Base-by-base conservation (phyloP, 1,284 basidiomycete species). In the Cryptococcus sp. region DNA sequence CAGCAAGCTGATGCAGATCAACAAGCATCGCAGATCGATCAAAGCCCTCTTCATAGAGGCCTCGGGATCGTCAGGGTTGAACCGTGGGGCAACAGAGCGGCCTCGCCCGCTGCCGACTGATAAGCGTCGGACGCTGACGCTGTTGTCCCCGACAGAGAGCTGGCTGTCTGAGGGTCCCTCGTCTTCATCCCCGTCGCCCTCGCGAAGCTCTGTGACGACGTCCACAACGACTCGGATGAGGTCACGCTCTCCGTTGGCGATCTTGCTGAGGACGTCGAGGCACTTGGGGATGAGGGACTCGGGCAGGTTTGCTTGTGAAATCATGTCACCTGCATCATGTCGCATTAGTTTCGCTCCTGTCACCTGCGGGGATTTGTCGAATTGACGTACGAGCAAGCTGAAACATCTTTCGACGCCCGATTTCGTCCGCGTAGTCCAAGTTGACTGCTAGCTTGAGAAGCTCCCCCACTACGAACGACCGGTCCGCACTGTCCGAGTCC, bases 181-280 rank as follows among this genome's bases (percentile, higher is more conserved):
- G 33, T 67, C 77, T 1, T 84, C 83, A 35, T 67, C 77, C 0
- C 83, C 82, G 20, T 83, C 82, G 23, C 75, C 78, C 28, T 69
- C 69, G 16, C 91, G 82, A 15, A 95, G 80, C 59, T 91, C 89
- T 52, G 93, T 88, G 3, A 97, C 87, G 21, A 96, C 86, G 68
- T 98, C 95, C 21, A 98, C 94, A 2, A 97, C 86, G 33, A 98
- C 85, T 1, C 91, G 86, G 71, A 98, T 92, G 49, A 98, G 83
- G 71, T 98, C 95, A 12, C 87, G 82, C 77, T 98, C 94, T 35
- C 84, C 87, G 3, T 88, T 84, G 35, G 88, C 86, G 37, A 97
- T 87, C 67, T 86, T 87, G 62, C 87, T 84, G 46, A 98, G 79
- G 11, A 98, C 86, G 69, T 98, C 95, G 46, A 97, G 79, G 72